Evolutionary conservation across 1,284 basidiomycete genomes (phyloP), one percentile per base, ranked within the genome.

Genomic region (Exobasidium rhododendri): DNA sequence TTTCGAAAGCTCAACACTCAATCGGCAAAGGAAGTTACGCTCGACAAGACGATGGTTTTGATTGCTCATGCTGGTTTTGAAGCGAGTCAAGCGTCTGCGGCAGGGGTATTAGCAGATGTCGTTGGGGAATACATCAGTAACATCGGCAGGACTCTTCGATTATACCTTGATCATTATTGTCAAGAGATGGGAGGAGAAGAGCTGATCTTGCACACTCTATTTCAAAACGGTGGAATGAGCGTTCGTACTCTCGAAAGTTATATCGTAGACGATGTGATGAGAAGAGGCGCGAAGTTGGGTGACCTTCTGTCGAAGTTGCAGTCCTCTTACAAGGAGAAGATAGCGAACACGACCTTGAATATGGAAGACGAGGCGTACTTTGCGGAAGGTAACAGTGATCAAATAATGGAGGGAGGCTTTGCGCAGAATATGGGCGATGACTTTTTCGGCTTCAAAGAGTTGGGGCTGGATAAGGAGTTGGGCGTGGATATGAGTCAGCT

Each of bases 351-450:
- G 20, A 32, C 31, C 35, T 29, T 55, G 13, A 64, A 80, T 22
- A 80, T 83, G 17, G 82, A 83, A 53, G 83, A 85, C 70, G 92
- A 93, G 54, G 83, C 31, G 14, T 55, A 40, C 28, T 55, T 55
- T 32, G 52, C n/a, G 2, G 28, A 4, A 20, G 52, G 32, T 32
- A 31, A 50, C 20, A 31, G 22, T 50, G 47, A 50, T 26, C 47
- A 50, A 31, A 24, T 26, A 31, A 35, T 55, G 32, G 29, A 20
- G 13, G 92, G 93, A 58, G 88, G 89, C 68, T 94, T 94, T 79
- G 89, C 91, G 0, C 90, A 91, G 58, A 85, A 87, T 24, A 84
- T 94, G 17, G 93, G 92, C 40, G 93, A 96, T 72, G 94, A 97
- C 80, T 96, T 93, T 81, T 86, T 97, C 32, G 94, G 93, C 20